Evolutionary conservation across 2,329 filamentous ascomycete genomes (phyloP), one percentile per base, ranked within the genome.

Genomic region (Aureobasidium sp.): DNA sequence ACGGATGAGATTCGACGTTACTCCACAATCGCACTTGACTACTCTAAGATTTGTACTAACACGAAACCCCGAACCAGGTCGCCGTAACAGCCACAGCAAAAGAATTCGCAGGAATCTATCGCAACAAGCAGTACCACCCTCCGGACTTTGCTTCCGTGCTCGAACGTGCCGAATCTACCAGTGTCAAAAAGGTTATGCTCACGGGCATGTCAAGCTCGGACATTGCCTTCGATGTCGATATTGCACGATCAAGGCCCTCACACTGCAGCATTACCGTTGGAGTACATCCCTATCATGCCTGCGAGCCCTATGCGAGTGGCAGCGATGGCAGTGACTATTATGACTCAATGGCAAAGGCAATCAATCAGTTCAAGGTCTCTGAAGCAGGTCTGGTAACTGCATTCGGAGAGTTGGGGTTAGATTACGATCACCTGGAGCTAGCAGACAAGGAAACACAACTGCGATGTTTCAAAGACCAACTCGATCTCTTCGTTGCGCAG

Each of bases 21-120:
- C 21, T 21, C 21, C 21, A 21, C 21, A 21, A 21, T 21, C 21
- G 21, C 21, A 21, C 21, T 21, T 21, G 4, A 48, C 29, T 15
- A 5, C 8, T 21, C 44, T 7, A 29, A 9, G 11, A n/a, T 48
- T 13, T 15, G 21, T 21, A 16, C 1, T 36, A 25, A 50, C 39
- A 25, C 34, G 9, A 9, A 1, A 7, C 8, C 36, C 16, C 7
- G 30, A 13, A n/a, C 13, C 47, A 72, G 71, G 69, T 73, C 60
- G 71, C 71, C 48, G 68, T 72, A 5, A 73, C 71, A 36, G 69
- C 70, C 47, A 72, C 70, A 16, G 69, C 70, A 21, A 66, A 67
- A 9, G 77, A 82, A 62, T 81, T 81, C 61, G 73, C 76, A n/a
- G 80, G 79, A 15, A 72, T 78, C 61, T 82, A 82, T 63, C 76